A percentile compares a stretch with the other conserved stretches of the same genome.
phyloP scores from a whole-genome alignment of 352 stramenopile species.

The Phytophthora idaei region DNA sequence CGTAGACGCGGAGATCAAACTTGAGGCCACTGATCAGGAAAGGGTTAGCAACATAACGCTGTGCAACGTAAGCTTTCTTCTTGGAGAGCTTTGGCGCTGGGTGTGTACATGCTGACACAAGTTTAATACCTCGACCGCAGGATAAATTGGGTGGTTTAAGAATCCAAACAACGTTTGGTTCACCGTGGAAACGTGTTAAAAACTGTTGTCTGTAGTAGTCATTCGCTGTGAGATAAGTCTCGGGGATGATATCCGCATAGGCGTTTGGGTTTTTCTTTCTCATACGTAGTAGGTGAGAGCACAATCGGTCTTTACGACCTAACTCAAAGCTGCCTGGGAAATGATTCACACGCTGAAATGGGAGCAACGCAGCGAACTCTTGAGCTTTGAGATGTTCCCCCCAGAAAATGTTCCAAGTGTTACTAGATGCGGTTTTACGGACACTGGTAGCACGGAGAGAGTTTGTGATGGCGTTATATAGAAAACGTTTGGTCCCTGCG shows the following conservation, averaged over 20 bases:
- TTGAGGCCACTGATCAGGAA: conserved; percentile 91
- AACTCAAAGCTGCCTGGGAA: conserved; percentile 82
- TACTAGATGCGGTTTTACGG: conserved; percentile 36
- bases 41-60: conserved; percentile 78
- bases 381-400: conserved; percentile 63
- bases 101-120: conserved; percentile 52
- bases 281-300: conserved; percentile 62
- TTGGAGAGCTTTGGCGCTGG: conserved; percentile 59
- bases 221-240: conserved; percentile 74
- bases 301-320: conserved; percentile 77
- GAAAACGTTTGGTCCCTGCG: conserved; percentile 71
- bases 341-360: conserved; percentile 75
- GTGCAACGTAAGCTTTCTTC: conserved; percentile 74
- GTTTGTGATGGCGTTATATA: conserved; percentile 79
- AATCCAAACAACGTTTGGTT: conserved; percentile 71
- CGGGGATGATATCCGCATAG: conserved; percentile 65
- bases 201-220: conserved; percentile 79
- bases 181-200: conserved; percentile 45
- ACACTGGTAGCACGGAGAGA: conserved; percentile 53
- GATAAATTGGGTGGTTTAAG: conserved; percentile 82
- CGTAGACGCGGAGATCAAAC: conserved; percentile 92
- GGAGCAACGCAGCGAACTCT: conserved; percentile 46
- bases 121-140: conserved; percentile 79
- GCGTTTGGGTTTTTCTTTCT: conserved; percentile 58
- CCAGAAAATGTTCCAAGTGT: conserved; percentile 77